Evolutionary conservation across 148 eudicot genomes (phyloP).

Genomic region (Nepenthes gracilis): DNA sequence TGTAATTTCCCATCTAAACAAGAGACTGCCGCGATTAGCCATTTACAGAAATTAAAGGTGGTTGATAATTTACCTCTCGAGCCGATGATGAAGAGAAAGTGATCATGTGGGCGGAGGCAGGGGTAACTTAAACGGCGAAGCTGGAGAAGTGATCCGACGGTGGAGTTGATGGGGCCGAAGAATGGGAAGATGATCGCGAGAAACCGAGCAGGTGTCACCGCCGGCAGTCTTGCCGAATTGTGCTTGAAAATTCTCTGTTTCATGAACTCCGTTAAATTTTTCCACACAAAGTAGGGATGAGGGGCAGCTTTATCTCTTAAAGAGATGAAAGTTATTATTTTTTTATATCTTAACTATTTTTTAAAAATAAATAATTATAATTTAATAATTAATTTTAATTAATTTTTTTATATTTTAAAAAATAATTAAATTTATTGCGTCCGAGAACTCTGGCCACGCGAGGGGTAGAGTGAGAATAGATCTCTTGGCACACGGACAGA

Average conservation of each 20-base stretch:
- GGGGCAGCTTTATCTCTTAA: not conserved
- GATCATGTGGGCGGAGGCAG: conserved; percentile 4
- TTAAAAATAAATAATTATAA: no score
- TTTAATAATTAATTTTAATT: no score
- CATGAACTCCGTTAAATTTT: conserved; percentile 1
- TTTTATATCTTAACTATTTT: no score
- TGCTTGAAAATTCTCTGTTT: not conserved
- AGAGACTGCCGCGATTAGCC: no score
- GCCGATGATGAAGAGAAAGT: not conserved
- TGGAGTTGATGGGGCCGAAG: conserved; percentile 7
- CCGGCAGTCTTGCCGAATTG: not conserved
- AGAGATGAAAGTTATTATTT: no score
- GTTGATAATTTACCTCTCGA: conserved; percentile 1
- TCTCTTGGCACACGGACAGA: no score
- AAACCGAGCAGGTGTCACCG: conserved; percentile 2
- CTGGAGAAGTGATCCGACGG: conserved; percentile 6
- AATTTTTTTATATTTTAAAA: no score
- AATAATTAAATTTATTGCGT: no score
- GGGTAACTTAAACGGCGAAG: conserved; percentile 2
- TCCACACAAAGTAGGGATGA: conserved; percentile 2
- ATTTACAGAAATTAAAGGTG: not conserved
- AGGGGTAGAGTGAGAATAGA: no score
- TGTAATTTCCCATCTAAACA: no score
- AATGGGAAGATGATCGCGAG: conserved; percentile 7
- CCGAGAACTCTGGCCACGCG: no score